Percentiles rank a stretch among this genome's conserved stretches.
These are phyloP conservation scores for Alternaria burnsii DNA, from an alignment of 2,329 filamentous ascomycete genomes.

Conservation along the genomic window DNA sequence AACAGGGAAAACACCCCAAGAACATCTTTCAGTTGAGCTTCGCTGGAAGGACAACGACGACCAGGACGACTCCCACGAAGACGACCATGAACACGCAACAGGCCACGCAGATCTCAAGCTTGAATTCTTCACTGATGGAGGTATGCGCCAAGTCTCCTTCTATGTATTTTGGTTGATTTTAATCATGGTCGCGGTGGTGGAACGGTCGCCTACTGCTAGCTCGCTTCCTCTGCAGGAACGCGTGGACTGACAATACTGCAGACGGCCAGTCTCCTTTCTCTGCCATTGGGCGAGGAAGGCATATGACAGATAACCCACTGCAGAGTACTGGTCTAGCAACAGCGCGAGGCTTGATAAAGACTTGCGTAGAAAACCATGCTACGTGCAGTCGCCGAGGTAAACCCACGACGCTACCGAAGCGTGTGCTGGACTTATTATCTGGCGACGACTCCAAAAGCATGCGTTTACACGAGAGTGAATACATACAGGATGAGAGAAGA, in stretches of 20 bases:
- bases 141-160: constrained; percentile 28
- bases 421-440: constrained; percentile 41
- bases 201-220: constrained; percentile 9
- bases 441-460: constrained; percentile 42
- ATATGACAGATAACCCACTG: constrained; percentile 40
- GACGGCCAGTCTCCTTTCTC: constrained; percentile 47
- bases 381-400: constrained; percentile 36
- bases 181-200: neutral
- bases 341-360: constrained; percentile 38
- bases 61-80: constrained; percentile 27
- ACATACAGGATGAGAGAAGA: constrained; percentile 32
- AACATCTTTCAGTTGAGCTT: constrained; percentile 47
- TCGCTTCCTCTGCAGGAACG: constrained; percentile 4
- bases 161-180: neutral
- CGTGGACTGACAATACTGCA: constrained; percentile 29
- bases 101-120: constrained; percentile 47
- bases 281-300: constrained; percentile 45
- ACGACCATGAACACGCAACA: constrained; percentile 30
- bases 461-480: constrained; percentile 40
- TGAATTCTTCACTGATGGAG: constrained; percentile 48
- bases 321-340: constrained; percentile 39
- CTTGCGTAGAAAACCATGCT: constrained; percentile 42
- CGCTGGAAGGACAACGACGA: constrained; percentile 38
- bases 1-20: constrained; percentile 29
- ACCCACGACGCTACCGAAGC: constrained; percentile 38